Evolutionary conservation across 129 eudicot genomes (phyloP).

Genomic region (Dittrichia graveolens): DNA sequence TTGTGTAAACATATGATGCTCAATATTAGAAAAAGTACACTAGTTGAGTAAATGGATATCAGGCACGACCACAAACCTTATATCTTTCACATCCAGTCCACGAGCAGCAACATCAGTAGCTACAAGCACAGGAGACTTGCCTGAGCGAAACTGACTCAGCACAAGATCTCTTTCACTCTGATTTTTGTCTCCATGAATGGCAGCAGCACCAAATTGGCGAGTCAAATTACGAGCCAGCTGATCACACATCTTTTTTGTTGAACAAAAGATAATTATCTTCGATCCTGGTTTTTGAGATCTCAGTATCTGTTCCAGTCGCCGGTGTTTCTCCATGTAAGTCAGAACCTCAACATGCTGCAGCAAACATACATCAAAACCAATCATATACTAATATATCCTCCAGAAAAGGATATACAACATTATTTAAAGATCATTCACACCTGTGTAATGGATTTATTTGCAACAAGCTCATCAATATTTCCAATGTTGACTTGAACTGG

Average conservation of each 20-base stretch:
- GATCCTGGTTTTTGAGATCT: slow-evolving; percentile 97
- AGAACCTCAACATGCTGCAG: slow-evolving; percentile 81
- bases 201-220: slow-evolving; percentile 86
- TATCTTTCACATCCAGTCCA: slow-evolving; percentile 91
- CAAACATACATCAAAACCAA: slow-evolving; percentile 13
- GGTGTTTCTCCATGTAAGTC: slow-evolving; percentile 64
- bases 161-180: slow-evolving; percentile 91
- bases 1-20: too few relatives aligned
- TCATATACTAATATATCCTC: slow-evolving; percentile 8
- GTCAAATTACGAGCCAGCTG: slow-evolving; percentile 72
- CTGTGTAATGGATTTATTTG: slow-evolving; percentile 95
- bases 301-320: slow-evolving; percentile 80
- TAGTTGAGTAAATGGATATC: too few relatives aligned
- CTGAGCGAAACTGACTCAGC: slow-evolving; percentile 78
- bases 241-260: slow-evolving; percentile 98
- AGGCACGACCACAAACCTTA: slow-evolving; percentile 53
- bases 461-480: slow-evolving; percentile 89
- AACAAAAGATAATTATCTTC: slow-evolving; percentile 81
- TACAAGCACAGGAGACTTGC: slow-evolving; percentile 87
- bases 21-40: neutral
- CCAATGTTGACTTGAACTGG: slow-evolving; percentile 98
- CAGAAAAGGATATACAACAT: neutral
- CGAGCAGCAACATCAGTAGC: slow-evolving; percentile 99
- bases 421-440: slow-evolving; percentile 32
- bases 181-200: slow-evolving; percentile 93